Evolutionary conservation across 306 rosid genomes (phyloP), one percentile per base, ranked within the genome.

Genomic region (Mucuna pruriens): DNA sequence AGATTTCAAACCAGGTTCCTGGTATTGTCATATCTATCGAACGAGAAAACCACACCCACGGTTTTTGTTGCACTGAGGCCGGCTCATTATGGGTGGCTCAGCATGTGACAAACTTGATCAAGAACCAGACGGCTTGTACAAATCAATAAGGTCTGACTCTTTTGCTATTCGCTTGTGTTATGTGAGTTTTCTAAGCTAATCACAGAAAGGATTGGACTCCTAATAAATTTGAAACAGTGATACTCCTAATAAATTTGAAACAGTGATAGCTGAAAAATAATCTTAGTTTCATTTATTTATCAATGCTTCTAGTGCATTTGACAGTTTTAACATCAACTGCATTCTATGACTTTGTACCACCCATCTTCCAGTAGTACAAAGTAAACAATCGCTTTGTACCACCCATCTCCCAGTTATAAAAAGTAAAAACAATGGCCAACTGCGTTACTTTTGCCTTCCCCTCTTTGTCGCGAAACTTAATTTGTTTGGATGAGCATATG

Each of bases 31-130:
- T 84, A 66, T 68, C 91, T 64, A 83, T 89, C 58, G 98, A 88
- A 83, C 82, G 92, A 66, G 97, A 92, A 85, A 92, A 90, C 51
- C 93, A 86, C 84, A 84, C 89, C 29, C 99, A 91, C 72, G 84
- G 86, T 67, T 95, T 95, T 86, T 79, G 88, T 77, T 93, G 97
- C 87, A 88, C 92, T 5, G 93, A 93, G 80, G 94, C 86, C 49
- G 99, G 94, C 33, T 91, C 99, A 13, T 48, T 87, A 11, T 91
- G 97, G 92, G 97, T 91, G 85, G 99, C 98, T 51, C 85, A 86
- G 83, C 83, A 91, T 77, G 94, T 93, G 45, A 91, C 94, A 64
- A 71, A 83, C 86, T 90, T 92, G 69, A 87, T 91, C 84, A 86
- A 90, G 84, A 85, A 85, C 75, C 89, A 71, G 68, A 76, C 54